Percentiles rank a stretch among this genome's conserved stretches.
Conservation (phyloP, 805 yeast species). For the Lipomyces mesembrius region DNA sequence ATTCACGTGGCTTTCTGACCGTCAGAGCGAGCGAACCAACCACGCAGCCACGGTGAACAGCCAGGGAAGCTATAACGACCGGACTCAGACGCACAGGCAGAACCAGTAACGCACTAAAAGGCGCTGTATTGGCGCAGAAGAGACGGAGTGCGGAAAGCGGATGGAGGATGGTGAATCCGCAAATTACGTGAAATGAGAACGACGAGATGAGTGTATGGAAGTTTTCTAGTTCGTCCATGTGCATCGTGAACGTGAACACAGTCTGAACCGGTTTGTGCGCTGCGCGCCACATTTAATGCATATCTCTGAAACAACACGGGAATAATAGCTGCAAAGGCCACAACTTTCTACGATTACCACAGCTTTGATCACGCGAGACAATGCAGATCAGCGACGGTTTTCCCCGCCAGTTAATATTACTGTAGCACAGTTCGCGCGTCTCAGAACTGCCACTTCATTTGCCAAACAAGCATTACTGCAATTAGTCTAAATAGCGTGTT, state of each 20-base stretch:
- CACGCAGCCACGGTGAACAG: background rate
- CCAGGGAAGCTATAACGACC: background rate
- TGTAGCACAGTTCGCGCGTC: background rate
- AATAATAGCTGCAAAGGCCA: background rate
- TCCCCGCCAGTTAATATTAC: background rate
- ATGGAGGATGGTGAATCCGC: slow-evolving; percentile 4
- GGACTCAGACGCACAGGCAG: background rate
- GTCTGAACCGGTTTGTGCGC: background rate
- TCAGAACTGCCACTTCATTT: background rate
- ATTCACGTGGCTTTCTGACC: background rate
- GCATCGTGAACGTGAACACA: background rate
- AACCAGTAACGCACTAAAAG: slow-evolving; percentile 2
- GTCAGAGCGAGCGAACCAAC: background rate
- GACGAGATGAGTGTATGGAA: background rate
- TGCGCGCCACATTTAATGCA: background rate
- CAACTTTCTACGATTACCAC: background rate
- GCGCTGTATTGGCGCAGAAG: background rate
- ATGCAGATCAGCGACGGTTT: background rate
- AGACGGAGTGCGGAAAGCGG: background rate
- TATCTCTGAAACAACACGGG: background rate
- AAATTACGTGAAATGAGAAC: background rate
- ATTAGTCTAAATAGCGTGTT: background rate
- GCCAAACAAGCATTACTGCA: background rate
- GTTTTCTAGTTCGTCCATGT: background rate
- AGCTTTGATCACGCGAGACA: background rate